These are phyloP conservation scores for Saccharomyces uvarum DNA, from an alignment of 1,139 yeast genomes.

Conservation along the genomic window DNA sequence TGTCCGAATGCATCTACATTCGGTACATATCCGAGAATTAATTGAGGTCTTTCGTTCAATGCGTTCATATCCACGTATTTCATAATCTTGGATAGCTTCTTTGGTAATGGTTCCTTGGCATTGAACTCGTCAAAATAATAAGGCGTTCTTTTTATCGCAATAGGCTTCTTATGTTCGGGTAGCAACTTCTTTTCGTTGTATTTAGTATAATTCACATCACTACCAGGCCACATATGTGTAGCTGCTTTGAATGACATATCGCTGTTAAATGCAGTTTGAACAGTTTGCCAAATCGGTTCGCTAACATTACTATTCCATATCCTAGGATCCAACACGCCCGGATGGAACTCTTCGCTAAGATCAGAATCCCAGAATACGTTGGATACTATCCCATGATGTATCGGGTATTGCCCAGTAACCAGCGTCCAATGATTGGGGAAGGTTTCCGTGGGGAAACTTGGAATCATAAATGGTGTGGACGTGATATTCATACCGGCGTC, in stretches of 20 bases:
- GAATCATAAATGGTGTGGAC: slow-evolving; percentile 62
- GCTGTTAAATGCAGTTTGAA: slow-evolving; percentile 31
- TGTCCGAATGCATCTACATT: slow-evolving; percentile 74
- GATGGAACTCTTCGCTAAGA: slow-evolving; percentile 50
- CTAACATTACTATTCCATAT: slow-evolving; percentile 52
- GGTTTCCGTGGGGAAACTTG: slow-evolving; percentile 83
- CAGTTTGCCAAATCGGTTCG: slow-evolving; percentile 82
- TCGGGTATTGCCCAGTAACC: slow-evolving; percentile 78
- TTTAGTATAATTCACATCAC: slow-evolving; percentile 54
- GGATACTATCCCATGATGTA: slow-evolving; percentile 81
- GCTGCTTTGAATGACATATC: slow-evolving; percentile 47
- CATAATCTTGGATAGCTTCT: slow-evolving; percentile 51
- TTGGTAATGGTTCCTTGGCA: slow-evolving; percentile 50
- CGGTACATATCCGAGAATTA: slow-evolving; percentile 72
- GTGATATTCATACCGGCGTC: slow-evolving; percentile 41
- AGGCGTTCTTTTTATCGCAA: slow-evolving; percentile 38
- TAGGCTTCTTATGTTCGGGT: slow-evolving; percentile 7
- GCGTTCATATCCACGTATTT: slow-evolving; percentile 57
- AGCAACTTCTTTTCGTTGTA: slow-evolving; percentile 9
- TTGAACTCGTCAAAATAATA: slow-evolving; percentile 55
- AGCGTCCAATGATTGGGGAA: slow-evolving; percentile 91
- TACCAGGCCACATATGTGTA: slow-evolving; percentile 95
- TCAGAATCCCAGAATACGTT: slow-evolving; percentile 69
- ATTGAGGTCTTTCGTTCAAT: slow-evolving; percentile 55
- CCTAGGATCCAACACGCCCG: slow-evolving; percentile 50